These are phyloP conservation scores for Trametes maxima DNA, from an alignment of 768 basidiomycete species.

Conservation along the genomic window DNA sequence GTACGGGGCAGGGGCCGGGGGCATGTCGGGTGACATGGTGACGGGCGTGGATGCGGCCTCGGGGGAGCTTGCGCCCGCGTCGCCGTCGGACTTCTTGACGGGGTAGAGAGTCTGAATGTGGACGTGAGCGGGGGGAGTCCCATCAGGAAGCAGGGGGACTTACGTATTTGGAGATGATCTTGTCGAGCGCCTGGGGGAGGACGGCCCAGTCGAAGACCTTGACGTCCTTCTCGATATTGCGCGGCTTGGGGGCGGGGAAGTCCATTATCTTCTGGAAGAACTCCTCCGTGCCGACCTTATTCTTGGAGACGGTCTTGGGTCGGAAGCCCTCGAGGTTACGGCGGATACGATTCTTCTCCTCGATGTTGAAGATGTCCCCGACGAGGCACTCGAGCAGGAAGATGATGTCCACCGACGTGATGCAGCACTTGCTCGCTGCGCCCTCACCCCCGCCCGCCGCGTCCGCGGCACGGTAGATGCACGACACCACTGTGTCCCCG, in stretches of 20 bases:
- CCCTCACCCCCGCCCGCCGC: conserved; percentile 40
- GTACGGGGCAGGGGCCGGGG: conserved; percentile 8
- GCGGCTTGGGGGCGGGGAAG: conserved; percentile 89
- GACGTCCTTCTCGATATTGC: conserved; percentile 97
- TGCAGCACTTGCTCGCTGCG: conserved; percentile 53
- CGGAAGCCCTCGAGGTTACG: conserved; percentile 92
- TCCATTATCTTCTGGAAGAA: conserved; percentile 98
- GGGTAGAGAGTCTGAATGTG: conserved; percentile 13
- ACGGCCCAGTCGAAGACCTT: conserved; percentile 81
- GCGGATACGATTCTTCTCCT: conserved; percentile 96
- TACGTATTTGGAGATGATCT: conserved; percentile 85
- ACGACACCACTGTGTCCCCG: conserved; percentile 85
- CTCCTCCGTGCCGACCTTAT: conserved; percentile 73
- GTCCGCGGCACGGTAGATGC: conserved; percentile 83
- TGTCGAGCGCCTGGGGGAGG: conserved; percentile 72
- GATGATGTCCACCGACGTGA: conserved; percentile 96
- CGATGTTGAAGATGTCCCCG: conserved; percentile 79
- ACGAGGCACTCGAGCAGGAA: conserved; percentile 83
- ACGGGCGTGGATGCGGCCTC: conserved; percentile 3
- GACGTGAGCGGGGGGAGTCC: background rate
- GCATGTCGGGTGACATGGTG: conserved; percentile 9
- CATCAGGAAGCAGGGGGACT: conserved; percentile 28
- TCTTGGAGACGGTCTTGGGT: conserved; percentile 89
- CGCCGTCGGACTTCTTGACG: conserved; percentile 10
- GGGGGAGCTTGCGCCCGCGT: background rate